Base-by-base conservation (phyloP, 805 yeast genomes). In the Yarrowia deformans region DNA sequence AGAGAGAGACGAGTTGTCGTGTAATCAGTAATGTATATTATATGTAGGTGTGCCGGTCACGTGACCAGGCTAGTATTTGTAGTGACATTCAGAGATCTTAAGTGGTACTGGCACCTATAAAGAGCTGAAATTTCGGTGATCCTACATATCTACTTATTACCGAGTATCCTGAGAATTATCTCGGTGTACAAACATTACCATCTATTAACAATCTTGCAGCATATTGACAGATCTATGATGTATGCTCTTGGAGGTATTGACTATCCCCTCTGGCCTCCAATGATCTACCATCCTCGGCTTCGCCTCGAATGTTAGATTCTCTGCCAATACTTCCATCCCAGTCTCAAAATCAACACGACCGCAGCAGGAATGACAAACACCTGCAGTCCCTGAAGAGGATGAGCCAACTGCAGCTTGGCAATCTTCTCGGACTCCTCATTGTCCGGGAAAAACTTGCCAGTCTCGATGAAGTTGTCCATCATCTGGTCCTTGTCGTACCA, bases 401-500 rank as follows among this genome's bases (percentile, higher is more conserved):
- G 43, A 3, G 55, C 35, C 56, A 63, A 39, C 48, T 48, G 52
- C 7, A 63, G 8, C 37, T 63, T 37, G 10, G 68, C 68, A 35
- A 66, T 34, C 52, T 66, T 40, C 42, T 66, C 69, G 5, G 52
- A 12, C 43, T 66, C 69, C 49, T 66, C 69, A 13, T 50, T 16
- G 16, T 66, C 52, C 3, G 61, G 69, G 61, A 66, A 54, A 18
- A 63, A 63, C 48, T 66, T 54, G 42, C 69, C 61, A 8, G 66
- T 66, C 48, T 70, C 70, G 23, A 68, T 29, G 50, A 69, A 68
- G 63, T 56, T 70, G 46, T 84, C 87, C 86, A 95, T 81, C 61
- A 89, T 77, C 60, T 77, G 79, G 78, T 95, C 98, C 77, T 95
- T 95, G 72, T 86, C 88, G 19, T 79, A 75, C 98, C 98, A 95